Percentiles rank a stretch among this genome's conserved stretches.
Evolutionary conservation across 192 early-diverging fungal genomes (phyloP).

Genomic region (Backusella liffmaniae): DNA sequence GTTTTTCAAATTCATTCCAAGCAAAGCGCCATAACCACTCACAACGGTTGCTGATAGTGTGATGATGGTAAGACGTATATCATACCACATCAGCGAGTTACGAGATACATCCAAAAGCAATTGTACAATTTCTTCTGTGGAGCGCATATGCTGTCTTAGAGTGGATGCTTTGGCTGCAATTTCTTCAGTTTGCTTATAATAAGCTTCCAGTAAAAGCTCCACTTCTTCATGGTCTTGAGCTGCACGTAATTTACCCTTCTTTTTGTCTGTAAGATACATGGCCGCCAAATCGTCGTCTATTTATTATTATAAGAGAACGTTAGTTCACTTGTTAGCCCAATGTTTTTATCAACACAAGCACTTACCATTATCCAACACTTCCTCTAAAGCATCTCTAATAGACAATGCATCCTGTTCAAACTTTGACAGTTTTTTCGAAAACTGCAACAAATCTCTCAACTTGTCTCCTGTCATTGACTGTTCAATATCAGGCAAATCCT

Average conservation of each 20-base stretch:
- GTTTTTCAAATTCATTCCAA: slow-evolving; percentile 90
- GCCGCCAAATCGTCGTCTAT: slow-evolving; percentile 86
- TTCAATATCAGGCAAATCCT: slow-evolving; percentile 78
- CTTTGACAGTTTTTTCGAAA: slow-evolving; percentile 74
- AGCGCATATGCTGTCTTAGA: slow-evolving; percentile 65
- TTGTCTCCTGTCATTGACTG: slow-evolving; percentile 69
- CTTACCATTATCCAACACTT: slow-evolving; percentile 71
- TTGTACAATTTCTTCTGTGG: slow-evolving; percentile 83
- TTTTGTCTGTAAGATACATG: slow-evolving; percentile 89
- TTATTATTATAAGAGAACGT: background rate
- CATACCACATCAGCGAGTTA: slow-evolving; percentile 82
- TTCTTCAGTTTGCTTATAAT: slow-evolving; percentile 84
- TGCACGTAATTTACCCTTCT: slow-evolving; percentile 48
- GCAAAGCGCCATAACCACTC: slow-evolving; percentile 62
- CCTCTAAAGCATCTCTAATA: slow-evolving; percentile 77
- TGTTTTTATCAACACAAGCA: background rate
- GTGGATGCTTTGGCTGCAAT: slow-evolving; percentile 71
- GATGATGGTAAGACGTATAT: slow-evolving; percentile 78
- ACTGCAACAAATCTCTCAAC: slow-evolving; percentile 76
- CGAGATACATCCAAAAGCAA: slow-evolving; percentile 83
- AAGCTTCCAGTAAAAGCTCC: slow-evolving; percentile 89
- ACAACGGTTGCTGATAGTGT: slow-evolving; percentile 68
- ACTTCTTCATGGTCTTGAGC: slow-evolving; percentile 81
- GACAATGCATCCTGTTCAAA: slow-evolving; percentile 75
- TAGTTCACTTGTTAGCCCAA: no score